These are phyloP conservation scores for Geotrichum bryndzae DNA, from an alignment of 1,139 yeast genomes.

Conservation along the genomic window DNA sequence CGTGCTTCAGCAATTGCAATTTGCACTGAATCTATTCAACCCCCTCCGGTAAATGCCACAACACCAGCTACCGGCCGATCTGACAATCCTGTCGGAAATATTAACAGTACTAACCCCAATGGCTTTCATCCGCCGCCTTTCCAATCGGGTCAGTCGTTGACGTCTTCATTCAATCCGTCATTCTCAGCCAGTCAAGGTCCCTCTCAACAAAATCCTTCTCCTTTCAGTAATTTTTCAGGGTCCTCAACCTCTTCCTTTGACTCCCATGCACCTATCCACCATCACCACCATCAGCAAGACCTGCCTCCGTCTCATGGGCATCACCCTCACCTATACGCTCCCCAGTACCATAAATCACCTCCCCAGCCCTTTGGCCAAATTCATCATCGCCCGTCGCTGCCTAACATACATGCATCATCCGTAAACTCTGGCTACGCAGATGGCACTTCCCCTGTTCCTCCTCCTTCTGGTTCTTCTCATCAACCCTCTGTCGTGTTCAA, in stretches of 20 bases:
- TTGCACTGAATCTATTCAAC: conserved; percentile 13
- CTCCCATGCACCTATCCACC: not conserved
- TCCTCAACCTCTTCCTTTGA: not conserved
- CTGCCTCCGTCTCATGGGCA: conserved; percentile 7
- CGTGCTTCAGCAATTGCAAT: conserved; percentile 38
- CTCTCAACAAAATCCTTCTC: not conserved
- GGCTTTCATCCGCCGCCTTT: not conserved
- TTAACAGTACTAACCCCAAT: not conserved
- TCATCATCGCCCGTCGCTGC: not conserved
- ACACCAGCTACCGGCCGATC: conserved; percentile 11
- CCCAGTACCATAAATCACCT: not conserved
- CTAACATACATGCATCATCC: not conserved
- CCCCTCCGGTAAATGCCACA: conserved; percentile 14
- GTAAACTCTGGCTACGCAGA: not conserved
- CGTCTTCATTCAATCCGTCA: not conserved
- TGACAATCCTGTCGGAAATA: not conserved
- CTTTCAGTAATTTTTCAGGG: not conserved
- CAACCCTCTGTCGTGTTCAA: conserved; percentile 26
- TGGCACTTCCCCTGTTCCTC: conserved; percentile 8
- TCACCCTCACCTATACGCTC: conserved; percentile 7
- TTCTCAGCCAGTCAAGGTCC: not conserved
- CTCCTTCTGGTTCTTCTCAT: conserved; percentile 2
- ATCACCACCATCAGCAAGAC: conserved; percentile 17
- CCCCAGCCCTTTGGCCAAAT: not conserved
- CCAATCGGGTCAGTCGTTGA: not conserved